Conservation (phyloP, 257 asterid genomes). For the Hygrophila difformis region DNA sequence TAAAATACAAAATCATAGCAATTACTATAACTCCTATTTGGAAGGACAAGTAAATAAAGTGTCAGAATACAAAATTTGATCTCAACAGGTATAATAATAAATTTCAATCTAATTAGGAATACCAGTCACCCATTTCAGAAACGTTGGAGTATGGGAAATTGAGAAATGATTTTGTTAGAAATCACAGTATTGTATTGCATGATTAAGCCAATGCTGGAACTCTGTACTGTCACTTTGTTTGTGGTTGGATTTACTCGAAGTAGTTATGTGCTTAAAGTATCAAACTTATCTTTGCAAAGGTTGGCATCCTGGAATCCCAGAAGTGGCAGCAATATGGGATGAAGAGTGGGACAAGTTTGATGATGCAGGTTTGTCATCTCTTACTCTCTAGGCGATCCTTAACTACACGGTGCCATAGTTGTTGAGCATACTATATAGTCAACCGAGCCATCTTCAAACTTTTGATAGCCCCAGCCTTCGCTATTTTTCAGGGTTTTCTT, state of each 20-base stretch:
- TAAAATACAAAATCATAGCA: too few relatives aligned
- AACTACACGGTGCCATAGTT: background rate
- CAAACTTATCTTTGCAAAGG: too few relatives aligned
- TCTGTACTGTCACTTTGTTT: background rate
- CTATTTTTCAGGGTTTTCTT: conserved; percentile 59
- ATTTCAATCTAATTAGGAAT: too few relatives aligned
- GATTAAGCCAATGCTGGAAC: background rate
- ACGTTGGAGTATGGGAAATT: too few relatives aligned
- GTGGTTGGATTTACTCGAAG: conserved; percentile 9
- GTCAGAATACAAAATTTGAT: too few relatives aligned
- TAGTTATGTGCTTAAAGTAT: conserved; percentile 1
- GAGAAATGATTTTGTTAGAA: too few relatives aligned
- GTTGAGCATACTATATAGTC: background rate
- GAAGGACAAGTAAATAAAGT: too few relatives aligned
- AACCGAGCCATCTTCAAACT: background rate
- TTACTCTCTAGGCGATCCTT: conserved; percentile 2
- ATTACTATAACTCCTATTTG: too few relatives aligned
- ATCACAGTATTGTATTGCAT: too few relatives aligned
- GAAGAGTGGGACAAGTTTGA: conserved; percentile 99
- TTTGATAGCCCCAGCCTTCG: background rate
- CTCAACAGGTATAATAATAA: too few relatives aligned
- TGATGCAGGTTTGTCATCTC: conserved; percentile 67
- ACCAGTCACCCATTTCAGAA: too few relatives aligned
- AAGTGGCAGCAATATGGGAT: conserved; percentile 83
- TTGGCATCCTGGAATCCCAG: conserved; percentile 96